Evolutionary conservation across 2,329 filamentous ascomycete species (phyloP), one percentile per base, ranked within the genome.

Genomic region (Thermomyces lanuginosus): DNA sequence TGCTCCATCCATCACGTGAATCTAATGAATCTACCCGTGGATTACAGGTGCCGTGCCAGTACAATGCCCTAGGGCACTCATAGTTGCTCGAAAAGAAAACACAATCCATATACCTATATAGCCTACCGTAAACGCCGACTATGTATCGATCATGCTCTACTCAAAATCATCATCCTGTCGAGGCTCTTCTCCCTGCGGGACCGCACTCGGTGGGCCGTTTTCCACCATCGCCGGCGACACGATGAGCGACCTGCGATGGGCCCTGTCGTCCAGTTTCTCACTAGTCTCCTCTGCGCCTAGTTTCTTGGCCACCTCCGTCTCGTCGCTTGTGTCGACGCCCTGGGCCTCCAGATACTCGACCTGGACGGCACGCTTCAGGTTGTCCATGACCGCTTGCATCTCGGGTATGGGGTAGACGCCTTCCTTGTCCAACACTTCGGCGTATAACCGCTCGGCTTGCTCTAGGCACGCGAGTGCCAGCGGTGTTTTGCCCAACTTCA

Each of bases 391-490:
- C 12, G 36, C 43, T 30, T 62, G 57, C 60, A 73, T 65, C 21
- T 63, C 60, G 4, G 56, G 53, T 36, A 68, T 69, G 3, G 56
- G 51, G 24, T 65, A 47, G 8, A 44, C 32, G 3, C 51, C 48
- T 17, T 58, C 51, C 2, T 43, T 40, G 13, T 57, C 46, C 0
- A 58, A 32, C 8, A 54, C 48, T 24, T 56, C 48, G 3, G 51
- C 51, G 38, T 73, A 73, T 1, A 71, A 48, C 7, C 53, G 48
- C 24, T 63, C 51, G 0, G 80, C 80, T 37, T 77, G 71, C 25
- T 78, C 72, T 1, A 95, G 64, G 36, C 79, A 81, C 31, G 69
- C 66, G 38, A 81, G 78, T 1, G 83, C 79, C 44, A 91, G 78
- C 8, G 77, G 69, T 28, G 72, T 72, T 44, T 86, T 84, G 17